Evolutionary conservation across 2,329 filamentous ascomycete genomes (phyloP), one percentile per base, ranked within the genome.

Genomic region (Xylariaceae sp.): DNA sequence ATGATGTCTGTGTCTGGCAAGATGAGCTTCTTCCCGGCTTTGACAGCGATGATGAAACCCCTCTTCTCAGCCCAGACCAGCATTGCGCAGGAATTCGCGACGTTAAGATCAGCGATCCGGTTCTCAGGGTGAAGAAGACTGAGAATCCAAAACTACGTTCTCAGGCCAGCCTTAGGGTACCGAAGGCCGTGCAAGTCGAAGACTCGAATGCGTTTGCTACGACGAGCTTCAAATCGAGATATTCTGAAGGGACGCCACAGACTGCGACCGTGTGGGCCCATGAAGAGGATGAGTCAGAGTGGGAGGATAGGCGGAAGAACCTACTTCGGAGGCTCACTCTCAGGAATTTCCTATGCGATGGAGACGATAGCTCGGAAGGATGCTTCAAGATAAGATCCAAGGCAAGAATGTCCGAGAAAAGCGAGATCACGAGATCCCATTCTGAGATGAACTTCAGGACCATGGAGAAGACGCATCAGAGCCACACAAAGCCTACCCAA

Each of bases 1-100:
- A 69, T 30, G 66, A 69, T n/a, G 37, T 67, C 7, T 64, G 62
- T 18, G 62, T 67, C 2, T 68, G 66, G 66, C 53, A 58, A 44
- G 54, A 66, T 5, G 45, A 35, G 5, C 60, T 62, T 2, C 23
- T 62, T 1, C 58, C 59, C 0, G 62, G 67, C 7, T 45, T 61
- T 5, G 30, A 56, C 8, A 60, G 62, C 30, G 57, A 64, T 2
- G 62, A 63, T 5, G 64, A 67, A 17, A 52, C 30, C 1, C n/a
- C 61, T 5, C 44, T 17, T 0, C 44, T 23, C 2, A 55, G 60
- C 4, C 23, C 23, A 30, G 48, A 60, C 1, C 23, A 18, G 11
- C 23, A 62, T 54, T 2, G 23, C 11, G 44, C 50, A 11, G 51
- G 42, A 4, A 44, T 37, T 23, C 10, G 15, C 13, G 44, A 45